phyloP scores from a whole-genome alignment of 805 yeast species.

The Kodamaea jinghongensis region DNA sequence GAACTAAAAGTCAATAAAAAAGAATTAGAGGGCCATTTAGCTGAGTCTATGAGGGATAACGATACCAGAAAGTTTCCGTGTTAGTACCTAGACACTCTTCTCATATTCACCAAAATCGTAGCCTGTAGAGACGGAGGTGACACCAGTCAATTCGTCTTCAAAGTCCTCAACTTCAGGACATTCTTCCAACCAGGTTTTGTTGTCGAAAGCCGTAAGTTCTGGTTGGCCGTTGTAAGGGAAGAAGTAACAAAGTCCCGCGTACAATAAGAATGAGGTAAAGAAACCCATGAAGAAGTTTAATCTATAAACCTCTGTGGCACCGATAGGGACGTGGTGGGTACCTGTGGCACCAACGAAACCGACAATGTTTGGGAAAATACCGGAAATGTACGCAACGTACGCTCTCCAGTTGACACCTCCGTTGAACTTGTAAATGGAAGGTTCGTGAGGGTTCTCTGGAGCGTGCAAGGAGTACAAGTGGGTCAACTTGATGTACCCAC shows the following conservation, averaged over 20 bases:
- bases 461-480: conserved; percentile 58
- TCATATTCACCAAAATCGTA: not conserved
- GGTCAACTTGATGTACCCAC: conserved; percentile 62
- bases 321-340: conserved; percentile 65
- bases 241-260: conserved; percentile 49
- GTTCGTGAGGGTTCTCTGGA: conserved; percentile 27
- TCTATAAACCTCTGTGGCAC: conserved; percentile 72
- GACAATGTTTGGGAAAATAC: conserved; percentile 78
- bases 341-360: conserved; percentile 87
- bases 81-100: no score
- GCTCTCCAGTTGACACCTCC: conserved; percentile 84
- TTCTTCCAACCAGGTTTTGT: conserved; percentile 58
- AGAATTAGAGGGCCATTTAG: no score
- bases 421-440: conserved; percentile 57
- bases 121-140: conserved; percentile 1
- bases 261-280: conserved; percentile 52
- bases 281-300: conserved; percentile 80
- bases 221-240: conserved; percentile 50
- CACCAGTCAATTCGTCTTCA: conserved; percentile 34
- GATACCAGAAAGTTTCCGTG: no score
- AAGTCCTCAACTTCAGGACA: conserved; percentile 64
- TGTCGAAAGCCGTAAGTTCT: conserved; percentile 38
- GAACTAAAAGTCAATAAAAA: no score
- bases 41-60: no score
- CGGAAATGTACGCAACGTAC: conserved; percentile 72